These are phyloP conservation scores for Marchantia polymorpha DNA, from an alignment of 225 moss, liverwort and hornwort species.

Conservation along the genomic window DNA sequence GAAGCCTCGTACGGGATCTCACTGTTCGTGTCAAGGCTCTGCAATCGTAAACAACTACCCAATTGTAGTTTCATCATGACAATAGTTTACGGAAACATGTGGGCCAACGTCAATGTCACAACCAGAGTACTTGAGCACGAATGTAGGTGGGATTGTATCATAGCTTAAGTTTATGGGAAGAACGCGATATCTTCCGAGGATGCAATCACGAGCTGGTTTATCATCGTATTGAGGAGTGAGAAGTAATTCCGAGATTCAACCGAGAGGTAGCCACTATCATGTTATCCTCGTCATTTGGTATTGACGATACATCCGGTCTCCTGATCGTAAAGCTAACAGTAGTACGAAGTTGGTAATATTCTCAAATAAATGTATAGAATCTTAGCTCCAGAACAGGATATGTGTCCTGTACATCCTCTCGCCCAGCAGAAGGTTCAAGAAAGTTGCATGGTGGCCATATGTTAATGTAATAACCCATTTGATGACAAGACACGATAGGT, in stretches of 20 bases:
- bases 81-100: neutral
- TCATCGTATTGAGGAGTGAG: neutral
- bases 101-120: neutral
- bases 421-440: neutral
- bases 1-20: slow-evolving; percentile 85
- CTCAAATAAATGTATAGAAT: neutral
- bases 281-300: neutral
- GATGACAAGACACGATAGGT: too few species aligned
- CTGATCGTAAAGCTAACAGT: neutral
- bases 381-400: neutral
- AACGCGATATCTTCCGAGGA: neutral
- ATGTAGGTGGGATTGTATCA: neutral
- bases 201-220: neutral
- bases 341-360: neutral
- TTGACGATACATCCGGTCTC: neutral
- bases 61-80: neutral
- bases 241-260: neutral
- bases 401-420: neutral
- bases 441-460: neutral
- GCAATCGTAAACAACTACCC: slow-evolving; percentile 28
- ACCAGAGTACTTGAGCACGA: neutral
- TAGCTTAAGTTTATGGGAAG: neutral
- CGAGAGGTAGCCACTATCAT: neutral
- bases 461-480: too few species aligned
- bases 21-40: slow-evolving; percentile 85